These are phyloP conservation scores for Bacterosira constricta DNA, from an alignment of 108 stramenopile genomes.

Conservation along the genomic window DNA sequence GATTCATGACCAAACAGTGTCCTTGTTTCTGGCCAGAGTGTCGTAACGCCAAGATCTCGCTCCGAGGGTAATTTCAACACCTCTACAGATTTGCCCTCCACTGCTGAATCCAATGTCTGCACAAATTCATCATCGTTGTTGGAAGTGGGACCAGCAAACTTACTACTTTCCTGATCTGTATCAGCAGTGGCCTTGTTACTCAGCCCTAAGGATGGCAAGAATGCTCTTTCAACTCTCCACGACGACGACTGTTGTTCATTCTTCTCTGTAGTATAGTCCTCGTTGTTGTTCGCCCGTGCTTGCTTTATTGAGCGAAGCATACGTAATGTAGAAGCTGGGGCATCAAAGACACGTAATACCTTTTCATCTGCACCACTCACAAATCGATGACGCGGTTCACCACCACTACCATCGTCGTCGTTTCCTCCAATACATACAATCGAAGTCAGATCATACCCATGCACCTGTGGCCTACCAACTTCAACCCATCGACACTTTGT, in stretches of 20 bases:
- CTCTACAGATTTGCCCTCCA: slow-evolving; percentile 12
- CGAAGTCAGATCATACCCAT: slow-evolving; percentile 84
- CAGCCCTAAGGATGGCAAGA: slow-evolving; percentile 84
- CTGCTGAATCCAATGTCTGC: slow-evolving; percentile 14
- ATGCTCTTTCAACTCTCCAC: slow-evolving; percentile 81
- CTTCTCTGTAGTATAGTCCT: slow-evolving; percentile 23
- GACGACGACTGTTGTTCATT: background rate
- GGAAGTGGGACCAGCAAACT: slow-evolving; percentile 31
- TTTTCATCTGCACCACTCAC: slow-evolving; percentile 91
- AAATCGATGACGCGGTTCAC: slow-evolving; percentile 66
- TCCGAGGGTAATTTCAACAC: slow-evolving; percentile 67
- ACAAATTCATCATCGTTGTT: slow-evolving; percentile 24
- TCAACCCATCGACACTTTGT: slow-evolving; percentile 67
- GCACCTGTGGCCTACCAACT: slow-evolving; percentile 85
- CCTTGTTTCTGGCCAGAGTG: slow-evolving; percentile 84
- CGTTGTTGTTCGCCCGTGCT: slow-evolving; percentile 1
- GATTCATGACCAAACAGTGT: slow-evolving; percentile 88
- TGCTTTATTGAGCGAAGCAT: slow-evolving; percentile 47
- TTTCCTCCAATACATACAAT: slow-evolving; percentile 62
- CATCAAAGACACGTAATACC: slow-evolving; percentile 85
- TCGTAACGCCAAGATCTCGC: slow-evolving; percentile 79
- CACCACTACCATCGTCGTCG: background rate
- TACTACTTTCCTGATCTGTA: slow-evolving; percentile 34
- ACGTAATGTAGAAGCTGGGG: slow-evolving; percentile 64
- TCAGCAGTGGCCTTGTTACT: slow-evolving; percentile 83